Evolutionary conservation across 2,329 filamentous ascomycete genomes (phyloP).

Genomic region (Phaeosphaeria sp.): DNA sequence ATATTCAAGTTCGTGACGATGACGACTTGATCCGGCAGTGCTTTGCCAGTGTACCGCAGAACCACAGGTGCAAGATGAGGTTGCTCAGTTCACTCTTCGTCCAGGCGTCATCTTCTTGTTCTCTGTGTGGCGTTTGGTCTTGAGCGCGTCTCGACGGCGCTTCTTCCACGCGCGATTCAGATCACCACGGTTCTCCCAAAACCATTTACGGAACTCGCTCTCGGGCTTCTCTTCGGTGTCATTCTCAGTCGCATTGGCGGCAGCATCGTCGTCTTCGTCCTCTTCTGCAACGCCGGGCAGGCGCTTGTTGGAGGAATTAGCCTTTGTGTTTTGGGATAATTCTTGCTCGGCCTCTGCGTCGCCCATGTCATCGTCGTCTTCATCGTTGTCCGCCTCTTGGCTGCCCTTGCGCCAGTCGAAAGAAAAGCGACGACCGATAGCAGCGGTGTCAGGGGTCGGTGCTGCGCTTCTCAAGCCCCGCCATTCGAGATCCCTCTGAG

Average conservation of each 20-base stretch:
- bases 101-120: constrained; percentile 57
- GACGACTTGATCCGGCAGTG: too few species aligned
- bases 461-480: constrained; percentile 84
- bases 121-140: constrained; percentile 65
- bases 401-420: constrained; percentile 53
- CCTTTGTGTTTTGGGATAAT: constrained; percentile 39
- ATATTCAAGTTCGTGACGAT: background rate
- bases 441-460: constrained; percentile 91
- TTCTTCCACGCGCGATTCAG: constrained; percentile 60
- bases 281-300: constrained; percentile 34
- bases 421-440: constrained; percentile 69
- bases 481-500: constrained; percentile 76
- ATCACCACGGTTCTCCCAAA: constrained; percentile 60
- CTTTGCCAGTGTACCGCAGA: background rate
- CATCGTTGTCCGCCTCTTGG: constrained; percentile 53
- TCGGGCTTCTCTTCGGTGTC: constrained; percentile 50
- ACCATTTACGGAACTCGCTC: constrained; percentile 67
- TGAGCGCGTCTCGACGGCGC: constrained; percentile 64
- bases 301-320: constrained; percentile 25
- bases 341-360: constrained; percentile 29
- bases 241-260: constrained; percentile 7
- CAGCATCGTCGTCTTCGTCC: constrained; percentile 28
- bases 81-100: constrained; percentile 3
- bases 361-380: constrained; percentile 41
- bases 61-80: background rate